A percentile compares a stretch with the other conserved stretches of the same genome.
phyloP scores from a whole-genome alignment of 2,329 filamentous ascomycete genomes.

The Ascochyta rabiei region DNA sequence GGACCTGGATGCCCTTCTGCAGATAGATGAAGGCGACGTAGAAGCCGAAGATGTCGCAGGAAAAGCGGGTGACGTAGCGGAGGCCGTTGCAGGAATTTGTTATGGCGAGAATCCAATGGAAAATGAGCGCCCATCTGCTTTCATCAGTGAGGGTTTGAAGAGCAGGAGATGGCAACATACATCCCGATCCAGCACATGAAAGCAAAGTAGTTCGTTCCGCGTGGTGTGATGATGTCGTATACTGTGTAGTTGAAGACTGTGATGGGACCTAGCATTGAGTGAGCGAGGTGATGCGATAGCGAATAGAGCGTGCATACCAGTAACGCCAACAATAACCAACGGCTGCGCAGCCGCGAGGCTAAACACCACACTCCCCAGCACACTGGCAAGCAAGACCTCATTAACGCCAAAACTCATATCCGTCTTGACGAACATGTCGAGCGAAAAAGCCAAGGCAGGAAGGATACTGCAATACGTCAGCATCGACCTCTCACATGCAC shows the following conservation, averaged over 20 bases:
- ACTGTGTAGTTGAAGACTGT: slow-evolving; percentile 95
- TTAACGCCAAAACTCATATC: slow-evolving; percentile 86
- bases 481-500: neutral
- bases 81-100: slow-evolving; percentile 88
- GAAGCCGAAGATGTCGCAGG: slow-evolving; percentile 92
- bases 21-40: slow-evolving; percentile 92
- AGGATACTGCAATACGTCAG: slow-evolving; percentile 66
- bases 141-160: neutral
- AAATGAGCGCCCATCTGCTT: slow-evolving; percentile 75
- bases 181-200: slow-evolving; percentile 94
- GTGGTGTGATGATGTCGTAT: slow-evolving; percentile 82
- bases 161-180: slow-evolving; percentile 50
- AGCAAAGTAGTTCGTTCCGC: slow-evolving; percentile 79
- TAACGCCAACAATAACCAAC: slow-evolving; percentile 88
- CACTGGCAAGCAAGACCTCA: slow-evolving; percentile 85
- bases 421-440: slow-evolving; percentile 93
- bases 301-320: slow-evolving; percentile 55
- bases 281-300: neutral
- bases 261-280: slow-evolving; percentile 68
- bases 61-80: slow-evolving; percentile 89
- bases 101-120: slow-evolving; percentile 83
- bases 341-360: slow-evolving; percentile 80
- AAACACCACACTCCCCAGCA: slow-evolving; percentile 82
- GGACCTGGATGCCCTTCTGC: slow-evolving; percentile 87
- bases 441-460: slow-evolving; percentile 83